Evolutionary conservation across 1,284 basidiomycete species (phyloP).

Genomic region (Sanguinoderma infundibulare): DNA sequence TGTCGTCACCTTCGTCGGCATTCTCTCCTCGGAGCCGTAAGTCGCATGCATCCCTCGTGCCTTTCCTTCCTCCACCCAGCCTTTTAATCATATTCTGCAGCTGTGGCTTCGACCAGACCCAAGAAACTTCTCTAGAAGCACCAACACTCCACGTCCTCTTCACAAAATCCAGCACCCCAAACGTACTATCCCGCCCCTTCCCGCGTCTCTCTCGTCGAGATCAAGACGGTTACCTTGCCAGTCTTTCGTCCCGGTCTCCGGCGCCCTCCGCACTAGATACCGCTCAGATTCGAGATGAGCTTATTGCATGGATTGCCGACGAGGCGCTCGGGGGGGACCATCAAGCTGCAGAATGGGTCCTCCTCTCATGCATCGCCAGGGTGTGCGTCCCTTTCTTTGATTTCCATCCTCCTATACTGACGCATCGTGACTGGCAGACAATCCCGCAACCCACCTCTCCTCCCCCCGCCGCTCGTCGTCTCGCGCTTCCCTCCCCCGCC

Average conservation of each 20-base stretch:
- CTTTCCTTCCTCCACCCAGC: conserved; percentile 3
- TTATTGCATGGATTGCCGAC: conserved; percentile 74
- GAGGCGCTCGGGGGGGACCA: conserved; percentile 70
- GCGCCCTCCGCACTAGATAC: background rate
- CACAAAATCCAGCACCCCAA: conserved; percentile 31
- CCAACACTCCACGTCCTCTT: conserved; percentile 77
- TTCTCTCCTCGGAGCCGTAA: conserved; percentile 66
- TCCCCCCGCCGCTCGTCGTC: conserved; percentile 71
- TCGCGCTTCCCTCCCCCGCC: conserved; percentile 59
- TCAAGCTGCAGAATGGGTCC: conserved; percentile 78
- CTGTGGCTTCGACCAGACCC: conserved; percentile 21
- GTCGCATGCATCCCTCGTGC: conserved; percentile 30
- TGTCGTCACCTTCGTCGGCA: conserved; percentile 68
- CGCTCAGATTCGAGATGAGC: conserved; percentile 45
- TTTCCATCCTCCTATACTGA: background rate
- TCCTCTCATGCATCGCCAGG: conserved; percentile 67
- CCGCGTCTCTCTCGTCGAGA: conserved; percentile 15
- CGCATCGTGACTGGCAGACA: conserved; percentile 50
- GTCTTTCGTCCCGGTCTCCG: conserved; percentile 4
- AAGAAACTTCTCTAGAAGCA: conserved; percentile 42
- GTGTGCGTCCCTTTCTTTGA: conserved; percentile 54
- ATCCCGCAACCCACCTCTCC: conserved; percentile 67
- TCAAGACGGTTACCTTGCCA: background rate
- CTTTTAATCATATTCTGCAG: conserved; percentile 38
- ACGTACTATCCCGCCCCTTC: conserved; percentile 45